Base-by-base conservation (phyloP, 2,329 filamentous ascomycete genomes). In the Talaromyces piceae region DNA sequence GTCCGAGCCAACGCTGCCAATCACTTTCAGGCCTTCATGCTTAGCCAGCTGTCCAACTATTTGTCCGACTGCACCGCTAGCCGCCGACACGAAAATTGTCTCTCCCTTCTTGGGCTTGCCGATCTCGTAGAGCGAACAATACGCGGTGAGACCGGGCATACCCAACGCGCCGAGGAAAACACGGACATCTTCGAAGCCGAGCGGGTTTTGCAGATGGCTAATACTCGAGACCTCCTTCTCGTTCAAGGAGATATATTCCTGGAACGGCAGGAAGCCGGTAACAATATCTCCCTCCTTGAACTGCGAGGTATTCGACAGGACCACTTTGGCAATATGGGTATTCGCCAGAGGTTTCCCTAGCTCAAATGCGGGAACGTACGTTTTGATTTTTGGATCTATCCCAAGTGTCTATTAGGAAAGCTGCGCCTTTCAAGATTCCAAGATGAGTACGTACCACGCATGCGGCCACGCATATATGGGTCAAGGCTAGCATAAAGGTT, bases 41-140 rank as follows among this genome's bases (percentile, higher is more conserved):
- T 91, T 91, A 55, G 87, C 88, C 41, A 94, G 71, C 71, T 93
- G 88, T 5, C 88, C 88, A 18, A 93, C 88, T 6, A 93, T 67
- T 68, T 91, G 86, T 3, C 89, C 88, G 3, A 94, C 88, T 1
- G 87, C 88, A 26, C 89, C 88, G 3, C 84, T 85, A 0, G 88
- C 88, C 3, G 87, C 84, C 52, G 82, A 87, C 58, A 95, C 78
- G 68, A 91, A 89, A 63, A 95, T 88, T 33, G 86, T 91, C 70
- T 90, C 84, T 41, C 84, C 86, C 69, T 84, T 82, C 73, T 86
- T 81, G 22, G 87, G 86, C 72, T 84, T 75, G 4, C 85, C 86
- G 50, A 90, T 87, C 57, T 83, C 83, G 67, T 88, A 87, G 59
- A 90, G 80, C 0, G 81, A 86, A 4, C 79, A 81, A 72, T 85